A percentile compares a stretch with the other conserved stretches of the same genome.
Conservation (phyloP, 2,329 filamentous ascomycete species). For the Eutypa lata region DNA sequence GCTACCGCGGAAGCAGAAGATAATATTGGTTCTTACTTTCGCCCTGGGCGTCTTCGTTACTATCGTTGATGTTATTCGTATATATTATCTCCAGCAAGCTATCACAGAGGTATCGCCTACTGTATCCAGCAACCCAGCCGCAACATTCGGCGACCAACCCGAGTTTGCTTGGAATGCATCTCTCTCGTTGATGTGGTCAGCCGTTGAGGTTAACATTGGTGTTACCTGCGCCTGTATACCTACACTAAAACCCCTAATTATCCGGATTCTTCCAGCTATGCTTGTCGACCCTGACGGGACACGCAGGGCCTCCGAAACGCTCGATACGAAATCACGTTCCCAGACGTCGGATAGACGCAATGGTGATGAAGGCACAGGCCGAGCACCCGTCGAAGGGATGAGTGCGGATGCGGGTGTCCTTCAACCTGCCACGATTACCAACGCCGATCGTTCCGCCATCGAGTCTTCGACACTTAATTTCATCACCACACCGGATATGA, state of each 20-base stretch:
- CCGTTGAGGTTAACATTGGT: constrained; percentile 85
- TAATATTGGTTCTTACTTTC: constrained; percentile 83
- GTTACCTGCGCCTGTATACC: constrained; percentile 93
- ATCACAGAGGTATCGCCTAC: constrained; percentile 40
- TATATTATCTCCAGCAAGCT: constrained; percentile 84
- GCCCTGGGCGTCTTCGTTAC: constrained; percentile 83
- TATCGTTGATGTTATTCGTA: constrained; percentile 82
- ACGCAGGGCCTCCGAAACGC: constrained; percentile 25
- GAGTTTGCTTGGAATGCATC: constrained; percentile 73
- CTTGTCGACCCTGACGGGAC: constrained; percentile 50
- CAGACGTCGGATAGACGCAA: constrained; percentile 17
- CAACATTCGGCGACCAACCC: constrained; percentile 48
- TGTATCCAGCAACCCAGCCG: constrained; percentile 33
- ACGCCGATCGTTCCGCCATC: constrained; percentile 19
- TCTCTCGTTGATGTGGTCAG: constrained; percentile 88
- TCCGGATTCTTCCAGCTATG: constrained; percentile 58
- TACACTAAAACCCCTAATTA: constrained; percentile 80
- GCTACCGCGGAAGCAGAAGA: constrained; percentile 80
- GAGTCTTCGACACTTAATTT: constrained; percentile 42
- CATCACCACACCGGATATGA: constrained; percentile 40
- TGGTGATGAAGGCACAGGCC: constrained; percentile 17
- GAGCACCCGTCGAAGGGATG: constrained; percentile 4
- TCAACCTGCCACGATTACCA: constrained; percentile 10
- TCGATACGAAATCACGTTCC: constrained; percentile 20
- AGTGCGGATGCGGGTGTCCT: constrained; percentile 7